Evolutionary conservation across 2,329 filamentous ascomycete species (phyloP), one percentile per base, ranked within the genome.

Genomic region (Cercospora zeae-maydis): DNA sequence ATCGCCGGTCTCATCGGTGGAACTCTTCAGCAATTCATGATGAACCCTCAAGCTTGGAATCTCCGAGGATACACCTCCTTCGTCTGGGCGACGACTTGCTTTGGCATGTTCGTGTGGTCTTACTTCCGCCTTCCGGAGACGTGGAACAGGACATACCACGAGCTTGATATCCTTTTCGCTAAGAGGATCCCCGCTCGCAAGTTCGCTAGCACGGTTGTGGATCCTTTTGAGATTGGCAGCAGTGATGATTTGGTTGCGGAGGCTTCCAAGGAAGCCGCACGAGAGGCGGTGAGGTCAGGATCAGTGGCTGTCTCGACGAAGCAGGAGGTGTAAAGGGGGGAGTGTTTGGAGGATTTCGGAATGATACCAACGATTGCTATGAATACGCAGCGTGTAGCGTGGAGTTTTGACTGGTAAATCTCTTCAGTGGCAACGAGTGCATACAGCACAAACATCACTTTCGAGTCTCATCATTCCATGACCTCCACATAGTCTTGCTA

Each of bases 91-190:
- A 75, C 73, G 10, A 70, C 73, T 10, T 71, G 71, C 34, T 52
- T 52, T 34, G 49, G 49, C 27, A 52, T 57, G 42, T 59, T 59
- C 27, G n/a, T 59, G n/a, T 59, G 39, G 42, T 52, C 24, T 24
- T 59, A 51, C 16, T 52, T 52, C 49, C 49, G 31, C 14, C 57
- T 49, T 8, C 83, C 83, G 3, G 84, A 86, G 75, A 82, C 84
- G 14, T 80, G 79, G 62, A 82, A 79, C 13, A 78, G 81, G 49
- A 82, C 81, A 0, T 80, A 83, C 56, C 81, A 79, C 49, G 83
- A 86, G 73, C 76, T 86, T 2, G 83, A 85, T 54, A 73, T 80
- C n/a, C 72, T 86, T 66, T 86, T 86, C 67, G 81, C 83, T 66
- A 73, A 75, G 21, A 66, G 70, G n/a, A 70, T 80, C 13, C 70